Percentiles rank a stretch among this genome's conserved stretches.
Evolutionary conservation across 345 rosid species (phyloP).

Genomic region (Durio zibethinus): DNA sequence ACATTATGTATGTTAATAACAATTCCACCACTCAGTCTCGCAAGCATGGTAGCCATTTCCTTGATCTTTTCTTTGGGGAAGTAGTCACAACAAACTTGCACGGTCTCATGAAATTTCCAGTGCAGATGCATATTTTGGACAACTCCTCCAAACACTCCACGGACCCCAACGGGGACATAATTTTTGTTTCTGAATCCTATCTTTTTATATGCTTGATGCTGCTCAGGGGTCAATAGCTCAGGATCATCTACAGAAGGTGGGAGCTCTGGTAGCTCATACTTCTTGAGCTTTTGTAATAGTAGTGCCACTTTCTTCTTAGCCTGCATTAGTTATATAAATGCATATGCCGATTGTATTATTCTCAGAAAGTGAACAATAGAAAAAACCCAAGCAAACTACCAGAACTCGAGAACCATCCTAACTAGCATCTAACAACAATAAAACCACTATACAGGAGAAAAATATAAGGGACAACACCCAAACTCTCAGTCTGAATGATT

Average conservation of each 20-base stretch:
- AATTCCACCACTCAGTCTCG: conserved; percentile 88
- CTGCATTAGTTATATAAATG: conserved; percentile 34
- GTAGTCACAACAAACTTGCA: conserved; percentile 94
- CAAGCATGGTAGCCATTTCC: conserved; percentile 91
- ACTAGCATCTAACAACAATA: neutral
- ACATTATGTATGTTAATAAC: conserved; percentile 81
- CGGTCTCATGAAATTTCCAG: conserved; percentile 99
- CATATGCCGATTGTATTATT: neutral
- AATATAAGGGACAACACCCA: neutral
- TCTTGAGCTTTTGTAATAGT: conserved; percentile 87
- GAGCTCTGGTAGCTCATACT: conserved; percentile 86
- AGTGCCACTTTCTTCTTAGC: conserved; percentile 96
- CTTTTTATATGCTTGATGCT: conserved; percentile 79
- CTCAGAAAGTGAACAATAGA: neutral
- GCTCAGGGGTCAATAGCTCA: conserved; percentile 79
- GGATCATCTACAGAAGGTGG: conserved; percentile 89
- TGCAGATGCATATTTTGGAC: conserved; percentile 98
- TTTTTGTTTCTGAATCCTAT: conserved; percentile 86
- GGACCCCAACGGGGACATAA: conserved; percentile 95
- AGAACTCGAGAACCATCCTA: neutral
- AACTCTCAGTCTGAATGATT: neutral
- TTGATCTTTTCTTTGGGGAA: conserved; percentile 90
- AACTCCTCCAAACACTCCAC: conserved; percentile 98
- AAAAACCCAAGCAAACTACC: neutral
- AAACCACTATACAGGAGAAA: neutral